A percentile compares a stretch with the other conserved stretches of the same genome.
These are phyloP conservation scores for Moniliophthora roreri DNA, from an alignment of 1,284 basidiomycete species.

Conservation along the genomic window DNA sequence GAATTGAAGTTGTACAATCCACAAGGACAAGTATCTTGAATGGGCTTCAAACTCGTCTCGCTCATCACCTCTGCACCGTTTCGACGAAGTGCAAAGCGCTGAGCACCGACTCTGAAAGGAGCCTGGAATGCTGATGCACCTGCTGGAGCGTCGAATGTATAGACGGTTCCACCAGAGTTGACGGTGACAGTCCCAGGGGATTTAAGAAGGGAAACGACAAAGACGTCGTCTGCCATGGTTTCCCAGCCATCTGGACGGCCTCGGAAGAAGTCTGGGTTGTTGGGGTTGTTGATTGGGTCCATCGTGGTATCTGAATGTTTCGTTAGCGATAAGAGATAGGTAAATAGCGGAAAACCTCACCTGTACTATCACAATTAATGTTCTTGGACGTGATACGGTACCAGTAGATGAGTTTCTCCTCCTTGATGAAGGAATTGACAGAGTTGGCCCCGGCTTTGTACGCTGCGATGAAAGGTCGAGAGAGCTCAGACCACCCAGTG, in stretches of 20 bases:
- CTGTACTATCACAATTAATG: slow-evolving; percentile 23
- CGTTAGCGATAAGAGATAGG: no score
- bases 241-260: slow-evolving; percentile 31
- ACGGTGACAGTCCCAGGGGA: slow-evolving; percentile 28
- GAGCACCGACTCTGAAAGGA: slow-evolving; percentile 28
- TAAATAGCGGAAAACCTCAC: no score
- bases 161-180: slow-evolving; percentile 28
- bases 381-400: slow-evolving; percentile 20
- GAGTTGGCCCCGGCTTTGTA: slow-evolving; percentile 21
- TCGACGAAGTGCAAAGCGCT: slow-evolving; percentile 28
- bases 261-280: slow-evolving; percentile 19
- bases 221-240: slow-evolving; percentile 30
- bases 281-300: slow-evolving; percentile 19
- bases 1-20: slow-evolving; percentile 29
- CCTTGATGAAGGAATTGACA: slow-evolving; percentile 18
- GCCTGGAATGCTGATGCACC: slow-evolving; percentile 31
- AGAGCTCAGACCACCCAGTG: slow-evolving; percentile 23
- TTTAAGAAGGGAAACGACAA: slow-evolving; percentile 31
- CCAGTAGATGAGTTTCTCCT: slow-evolving; percentile 25
- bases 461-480: slow-evolving; percentile 24
- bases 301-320: slow-evolving; percentile 26
- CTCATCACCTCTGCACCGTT: slow-evolving; percentile 22
- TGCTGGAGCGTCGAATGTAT: slow-evolving; percentile 25
- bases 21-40: slow-evolving; percentile 24
- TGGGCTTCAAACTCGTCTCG: slow-evolving; percentile 27